Evolutionary conservation across 768 basidiomycete genomes (phyloP), one percentile per base, ranked within the genome.

Genomic region (Kwoniella shandongensis): DNA sequence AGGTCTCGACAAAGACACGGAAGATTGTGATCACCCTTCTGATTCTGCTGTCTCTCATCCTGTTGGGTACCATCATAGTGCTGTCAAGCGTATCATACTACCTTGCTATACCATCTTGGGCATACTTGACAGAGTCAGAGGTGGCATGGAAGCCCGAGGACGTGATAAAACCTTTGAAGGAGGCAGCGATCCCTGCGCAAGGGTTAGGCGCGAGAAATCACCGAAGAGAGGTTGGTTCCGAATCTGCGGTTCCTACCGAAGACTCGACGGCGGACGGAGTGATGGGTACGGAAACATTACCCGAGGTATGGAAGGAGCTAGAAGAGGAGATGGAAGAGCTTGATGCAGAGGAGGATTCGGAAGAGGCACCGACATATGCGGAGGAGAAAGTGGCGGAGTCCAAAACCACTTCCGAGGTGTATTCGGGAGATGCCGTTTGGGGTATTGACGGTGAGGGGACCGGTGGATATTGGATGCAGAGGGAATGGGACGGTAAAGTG

Each of bases 81-180:
- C 86, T 98, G 74, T 89, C 89, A 8, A 91, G 89, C 22, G 83
- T 97, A 45, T 88, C 91, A 18, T 89, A 87, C 76, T 93, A 91
- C 73, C 87, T 94, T 59, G 81, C 85, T 60, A 91, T 97, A 70
- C 84, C 86, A 75, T 77, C 83, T 47, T 78, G 80, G 35, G 91
- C 90, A 25, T 92, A 90, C 77, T 80, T 97, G 71, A 80, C 85
- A 4, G 88, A 93, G 74, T 75, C 79, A 12, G 88, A 93, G 72
- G 83, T 94, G 10, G 69, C 76, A 3, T 72, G 70, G 65, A 60
- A 81, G 54, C 79, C 81, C 75, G 81, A 81, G 65, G 77, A 79
- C 23, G 81, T 82, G 41, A 82, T 84, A 44, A 85, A 82, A 82
- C 44, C 57, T n/a, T 39, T 73, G 26, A 32, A 55, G 26, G 42